A percentile compares a stretch with the other conserved stretches of the same genome.
These are phyloP conservation scores for Salix arbutifolia DNA, from an alignment of 345 rosid species.

Conservation along the genomic window DNA sequence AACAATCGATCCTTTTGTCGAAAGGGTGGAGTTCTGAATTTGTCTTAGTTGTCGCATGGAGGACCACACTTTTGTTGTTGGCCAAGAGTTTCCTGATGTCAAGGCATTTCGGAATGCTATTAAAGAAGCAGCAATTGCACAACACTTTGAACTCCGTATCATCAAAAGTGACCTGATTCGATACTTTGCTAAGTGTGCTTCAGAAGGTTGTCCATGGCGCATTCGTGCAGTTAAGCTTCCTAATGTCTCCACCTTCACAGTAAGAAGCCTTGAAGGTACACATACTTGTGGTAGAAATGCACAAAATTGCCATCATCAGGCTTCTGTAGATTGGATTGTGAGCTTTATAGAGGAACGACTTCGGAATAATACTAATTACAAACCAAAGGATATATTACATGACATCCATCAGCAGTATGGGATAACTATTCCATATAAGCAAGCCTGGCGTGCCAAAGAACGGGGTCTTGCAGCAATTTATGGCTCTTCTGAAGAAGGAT, in stretches of 20 bases:
- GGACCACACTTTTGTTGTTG: constrained; percentile 37
- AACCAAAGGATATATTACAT: constrained; percentile 56
- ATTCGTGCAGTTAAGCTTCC: constrained; percentile 54
- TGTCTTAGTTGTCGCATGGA: constrained; percentile 28
- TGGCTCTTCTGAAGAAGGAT: constrained; percentile 65
- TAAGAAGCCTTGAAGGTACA: constrained; percentile 49
- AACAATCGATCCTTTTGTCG: neutral
- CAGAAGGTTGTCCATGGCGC: constrained; percentile 59
- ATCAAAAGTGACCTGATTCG: constrained; percentile 50
- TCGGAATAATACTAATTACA: constrained; percentile 43
- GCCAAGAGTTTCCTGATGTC: constrained; percentile 57
- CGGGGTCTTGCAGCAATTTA: constrained; percentile 55
- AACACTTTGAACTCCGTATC: constrained; percentile 53
- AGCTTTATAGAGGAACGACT: constrained; percentile 46
- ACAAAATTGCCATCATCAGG: constrained; percentile 56
- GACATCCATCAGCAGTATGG: constrained; percentile 48
- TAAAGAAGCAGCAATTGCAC: constrained; percentile 54
- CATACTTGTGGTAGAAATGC: constrained; percentile 51
- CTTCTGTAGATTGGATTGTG: constrained; percentile 61
- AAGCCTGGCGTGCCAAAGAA: constrained; percentile 66
- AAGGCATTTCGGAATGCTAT: constrained; percentile 51
- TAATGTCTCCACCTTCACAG: constrained; percentile 39
- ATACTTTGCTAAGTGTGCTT: constrained; percentile 54
- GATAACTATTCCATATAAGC: constrained; percentile 53
- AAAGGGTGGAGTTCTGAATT: neutral